phyloP scores from a whole-genome alignment of 345 rosid species.

The Psidium friedrichsthalianum region DNA sequence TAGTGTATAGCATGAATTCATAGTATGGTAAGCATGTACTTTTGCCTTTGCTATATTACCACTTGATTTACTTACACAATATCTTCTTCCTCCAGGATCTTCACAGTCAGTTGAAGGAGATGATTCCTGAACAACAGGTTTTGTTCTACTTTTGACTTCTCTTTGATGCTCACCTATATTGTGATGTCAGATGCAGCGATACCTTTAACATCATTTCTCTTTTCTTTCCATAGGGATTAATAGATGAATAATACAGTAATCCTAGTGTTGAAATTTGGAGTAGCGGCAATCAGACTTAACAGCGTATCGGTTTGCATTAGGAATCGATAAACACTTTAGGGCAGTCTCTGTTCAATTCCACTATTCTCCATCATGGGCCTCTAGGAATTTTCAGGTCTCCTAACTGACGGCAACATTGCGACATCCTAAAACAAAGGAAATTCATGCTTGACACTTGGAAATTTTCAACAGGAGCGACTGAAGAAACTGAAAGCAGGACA shows the following conservation, averaged over 20 bases:
- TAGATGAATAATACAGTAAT: not conserved
- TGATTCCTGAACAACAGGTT: slow-evolving; percentile 97
- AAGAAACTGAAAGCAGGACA: slow-evolving; percentile 75
- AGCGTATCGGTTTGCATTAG: not conserved
- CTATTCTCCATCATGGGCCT: not conserved
- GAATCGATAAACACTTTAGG: not conserved
- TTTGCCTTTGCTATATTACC: not conserved
- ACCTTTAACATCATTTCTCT: not conserved
- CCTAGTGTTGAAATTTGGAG: not conserved
- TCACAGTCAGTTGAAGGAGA: slow-evolving; percentile 75
- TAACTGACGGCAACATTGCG: not conserved
- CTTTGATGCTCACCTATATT: not conserved
- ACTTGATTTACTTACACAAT: not conserved
- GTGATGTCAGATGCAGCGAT: not conserved
- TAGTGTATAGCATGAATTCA: not conserved
- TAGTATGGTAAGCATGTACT: not conserved
- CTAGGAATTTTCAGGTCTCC: not conserved
- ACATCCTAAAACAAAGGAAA: not conserved
- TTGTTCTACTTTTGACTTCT: not conserved
- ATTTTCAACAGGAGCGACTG: slow-evolving; percentile 59
- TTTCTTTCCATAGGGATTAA: not conserved
- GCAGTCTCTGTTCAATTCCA: not conserved
- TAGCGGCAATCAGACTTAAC: not conserved
- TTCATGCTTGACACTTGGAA: not conserved
- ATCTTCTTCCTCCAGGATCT: slow-evolving; percentile 47